Base-by-base conservation (phyloP, 1,139 yeast species). In the Geotrichum carabidarum region DNA sequence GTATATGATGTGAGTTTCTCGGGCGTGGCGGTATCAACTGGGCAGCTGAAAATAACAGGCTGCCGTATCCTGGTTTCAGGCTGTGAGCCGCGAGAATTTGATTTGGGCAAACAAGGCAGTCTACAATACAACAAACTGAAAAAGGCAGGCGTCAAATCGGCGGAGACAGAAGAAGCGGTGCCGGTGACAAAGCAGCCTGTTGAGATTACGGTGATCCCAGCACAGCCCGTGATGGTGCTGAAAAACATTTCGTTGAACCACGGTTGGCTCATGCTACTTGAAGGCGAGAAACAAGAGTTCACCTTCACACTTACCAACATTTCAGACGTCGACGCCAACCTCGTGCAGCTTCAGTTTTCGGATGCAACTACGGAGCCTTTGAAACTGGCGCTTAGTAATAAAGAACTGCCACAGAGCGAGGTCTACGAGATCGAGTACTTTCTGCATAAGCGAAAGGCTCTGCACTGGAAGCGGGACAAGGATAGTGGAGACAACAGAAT, bases 371-470 rank as follows among this genome's bases (percentile, higher is more conserved):
- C 81, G 7, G 89, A 83, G 34, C 80, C 85, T 0, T 65, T 86
- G 50, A 81, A 78, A 66, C 65, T 75, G 59, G 73, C 78, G 12
- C 67, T 80, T 32, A 58, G 70, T 4, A 71, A 69, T 47, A 78
- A 74, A 57, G 72, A 72, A 1, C 67, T 79, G 9, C 78, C 83
- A 0, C 78, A 83, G 0, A 75, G 78, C 54, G 95, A 87, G 53
- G 71, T 82, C 3, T 82, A 86, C 67, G 96, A 89, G 64, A 74
- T 85, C 53, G 96, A 88, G 65, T 84, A 85, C 75, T 78, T 79
- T 60, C 67, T 87, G 55, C 68, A 83, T 48, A 75, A 78, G 57
- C 78, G 81, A 57, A 79, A 79, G 47, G 84, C 95, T 0, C 75
- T 88, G 59, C 69, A 68, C 34, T 63, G 69, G 58, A 48, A 45